phyloP scores from a whole-genome alignment of 495 filamentous ascomycete genomes.

The Aspergillus cavernicola region DNA sequence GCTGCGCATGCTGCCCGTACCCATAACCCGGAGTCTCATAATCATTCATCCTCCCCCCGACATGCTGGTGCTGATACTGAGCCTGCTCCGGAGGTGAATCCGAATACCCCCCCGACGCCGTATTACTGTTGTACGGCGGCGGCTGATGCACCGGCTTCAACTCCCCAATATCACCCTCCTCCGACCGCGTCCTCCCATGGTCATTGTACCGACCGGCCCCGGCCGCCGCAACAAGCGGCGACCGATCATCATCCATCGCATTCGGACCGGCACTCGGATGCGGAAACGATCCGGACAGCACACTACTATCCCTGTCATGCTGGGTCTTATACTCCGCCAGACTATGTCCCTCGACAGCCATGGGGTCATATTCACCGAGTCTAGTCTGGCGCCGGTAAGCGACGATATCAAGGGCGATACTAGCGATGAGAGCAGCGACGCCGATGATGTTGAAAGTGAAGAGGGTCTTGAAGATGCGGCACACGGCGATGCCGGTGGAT shows the following conservation, averaged over 20 bases:
- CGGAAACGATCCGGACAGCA: slow-evolving; percentile 14
- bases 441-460: slow-evolving; percentile 59
- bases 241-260: slow-evolving; percentile 2
- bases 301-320: slow-evolving; percentile 25
- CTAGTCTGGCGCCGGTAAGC: slow-evolving; percentile 40
- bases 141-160: slow-evolving; percentile 7
- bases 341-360: slow-evolving; percentile 15
- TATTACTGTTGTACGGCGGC: slow-evolving; percentile 12
- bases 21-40: slow-evolving; percentile 24
- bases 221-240: slow-evolving; percentile 1
- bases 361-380: slow-evolving; percentile 47
- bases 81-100: slow-evolving; percentile 16
- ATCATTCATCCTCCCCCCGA: slow-evolving; percentile 18
- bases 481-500: slow-evolving; percentile 56
- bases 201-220: too few relatives aligned
- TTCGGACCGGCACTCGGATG: slow-evolving; percentile 13
- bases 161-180: slow-evolving; percentile 1
- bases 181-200: background rate
- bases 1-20: slow-evolving; percentile 22
- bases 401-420: slow-evolving; percentile 50
- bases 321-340: slow-evolving; percentile 32
- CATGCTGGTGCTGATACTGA: slow-evolving; percentile 2
- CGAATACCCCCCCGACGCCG: slow-evolving; percentile 26
- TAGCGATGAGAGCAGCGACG: slow-evolving; percentile 40
- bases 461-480: slow-evolving; percentile 62